Percentiles rank a stretch among this genome's conserved stretches.
Evolutionary conservation across 2,329 filamentous ascomycete species (phyloP).

Genomic region (Nemania sp.): DNA sequence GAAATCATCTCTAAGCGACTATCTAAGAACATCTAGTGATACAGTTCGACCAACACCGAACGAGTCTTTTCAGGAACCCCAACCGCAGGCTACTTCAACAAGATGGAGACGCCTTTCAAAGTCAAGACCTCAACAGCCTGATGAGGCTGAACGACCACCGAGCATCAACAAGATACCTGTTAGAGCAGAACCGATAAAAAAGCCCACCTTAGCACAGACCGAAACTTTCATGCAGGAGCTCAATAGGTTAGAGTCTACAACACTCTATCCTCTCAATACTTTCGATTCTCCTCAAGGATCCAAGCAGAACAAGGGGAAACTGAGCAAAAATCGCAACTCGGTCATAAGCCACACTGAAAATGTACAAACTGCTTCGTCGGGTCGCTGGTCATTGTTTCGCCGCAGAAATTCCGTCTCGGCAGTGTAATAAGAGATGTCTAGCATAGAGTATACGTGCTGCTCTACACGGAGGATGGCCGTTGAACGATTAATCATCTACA

Average conservation of each 20-base stretch:
- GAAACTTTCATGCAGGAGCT: slow-evolving; percentile 15
- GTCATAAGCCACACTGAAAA: slow-evolving; percentile 3
- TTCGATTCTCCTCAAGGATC: slow-evolving; percentile 4
- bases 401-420: slow-evolving; percentile 18
- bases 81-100: slow-evolving; percentile 14
- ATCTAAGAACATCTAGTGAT: slow-evolving; percentile 16
- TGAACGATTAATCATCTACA: too few species aligned
- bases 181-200: slow-evolving; percentile 14
- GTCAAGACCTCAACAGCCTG: slow-evolving; percentile 13
- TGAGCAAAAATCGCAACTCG: slow-evolving; percentile 20
- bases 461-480: too few species aligned
- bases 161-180: slow-evolving; percentile 14
- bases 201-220: slow-evolving; percentile 10
- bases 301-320: slow-evolving; percentile 10
- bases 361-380: neutral
- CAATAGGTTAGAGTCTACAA: slow-evolving; percentile 8
- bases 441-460: neutral
- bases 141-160: slow-evolving; percentile 13
- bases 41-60: slow-evolving; percentile 14
- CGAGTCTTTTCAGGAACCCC: slow-evolving; percentile 1
- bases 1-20: slow-evolving; percentile 18
- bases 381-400: slow-evolving; percentile 25
- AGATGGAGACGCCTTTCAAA: slow-evolving; percentile 33
- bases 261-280: slow-evolving; percentile 5
- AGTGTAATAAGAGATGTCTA: neutral